Evolutionary conservation across 148 eudicot genomes (phyloP), one percentile per base, ranked within the genome.

Genomic region (Heliamphora exappendiculata): DNA sequence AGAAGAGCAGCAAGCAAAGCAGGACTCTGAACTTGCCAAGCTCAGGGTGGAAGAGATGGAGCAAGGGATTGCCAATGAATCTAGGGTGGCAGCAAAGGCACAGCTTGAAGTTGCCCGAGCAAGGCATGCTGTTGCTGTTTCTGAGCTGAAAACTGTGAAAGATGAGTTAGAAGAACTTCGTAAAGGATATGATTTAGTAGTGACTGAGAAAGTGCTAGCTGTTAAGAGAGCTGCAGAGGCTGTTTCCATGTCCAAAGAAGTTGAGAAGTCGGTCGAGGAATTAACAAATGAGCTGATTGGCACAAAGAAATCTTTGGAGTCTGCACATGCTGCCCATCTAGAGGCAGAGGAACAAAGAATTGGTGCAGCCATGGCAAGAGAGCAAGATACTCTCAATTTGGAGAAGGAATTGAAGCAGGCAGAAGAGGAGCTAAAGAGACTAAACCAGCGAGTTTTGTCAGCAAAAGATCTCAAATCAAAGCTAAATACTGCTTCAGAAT

Each of bases 331-430:
- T 47, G 89, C 91, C 11, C 97, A 92, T 85, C 45, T 95, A 39
- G 99, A 95, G 87, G 99, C 91, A 0, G 99, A 95, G 87, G 99
- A 95, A 33, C 97, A 91, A 22, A 84, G 96, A 62, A 87, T 93
- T 74, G 99, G 96, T 79, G 97, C 96, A 12, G 81, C 88, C 66
- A 88, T 95, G 97, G 99, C 94, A 0, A 87, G 81, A 77, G 99
- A 95, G 42, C 96, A 95, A 79, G 99, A 95, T 75, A 53, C 66
- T 67, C 84, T 88, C 16, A 80, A 81, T 64, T 95, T 97, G 97
- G 94, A 91, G 47, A 85, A 87, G 84, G 99, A 95, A 67, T 72
- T 95, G 76, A 95, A 89, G 81, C 86, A 85, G 73, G 94, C 94
- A 2, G 96, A 95, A 80, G 93, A 88, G 62, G 97, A 95, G 82